Base-by-base conservation (phyloP, 768 basidiomycete genomes). In the Calocybe indica region DNA sequence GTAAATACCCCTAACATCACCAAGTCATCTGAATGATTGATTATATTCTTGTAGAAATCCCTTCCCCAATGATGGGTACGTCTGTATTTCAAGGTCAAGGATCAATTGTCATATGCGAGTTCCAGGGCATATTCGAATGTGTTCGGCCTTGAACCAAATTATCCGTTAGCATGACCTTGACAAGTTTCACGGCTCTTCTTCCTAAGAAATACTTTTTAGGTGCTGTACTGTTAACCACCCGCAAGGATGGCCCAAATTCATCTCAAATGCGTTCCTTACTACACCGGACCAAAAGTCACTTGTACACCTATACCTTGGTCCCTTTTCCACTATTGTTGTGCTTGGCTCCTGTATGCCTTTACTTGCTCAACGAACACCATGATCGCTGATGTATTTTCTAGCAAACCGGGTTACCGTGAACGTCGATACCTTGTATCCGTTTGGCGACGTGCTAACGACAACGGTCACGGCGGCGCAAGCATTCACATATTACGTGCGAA, bases 221-320 rank as follows among this genome's bases (percentile, higher is more conserved):
- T 74, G 73, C 46, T 75, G 74, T 58, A 74, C 73, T 5, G 76
- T 76, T 37, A 74, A 76, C 45, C 68, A 70, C 46, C 75, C 75
- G 11, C 75, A 78, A 56, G 74, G 72, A 31, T 76, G 72, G 70
- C 75, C 75, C 1, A 78, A 76, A 52, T 76, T 77, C 55, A 68
- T 76, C 46, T 66, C 69, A 15, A 75, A 74, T 55, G 65, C 74
- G 7, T 77, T 77, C 56, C 60, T 77, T 11, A 71, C 65, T 1
- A 71, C 70, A 7, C 62, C 70, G 8, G 69, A 74, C 54, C 54
- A 62, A 42, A 49, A 57, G 13, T 70, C 69, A 0, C 65, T 75
- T 9, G 72, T 74, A 1, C 74, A 76, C 22, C 55, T 73, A 9
- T 74, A 74, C 49, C 64, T 75, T 10, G 74, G 74, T 7, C 74